Evolutionary conservation across 164 flowering plant genomes (phyloP).

Genomic region (Nymphaea thermarum): DNA sequence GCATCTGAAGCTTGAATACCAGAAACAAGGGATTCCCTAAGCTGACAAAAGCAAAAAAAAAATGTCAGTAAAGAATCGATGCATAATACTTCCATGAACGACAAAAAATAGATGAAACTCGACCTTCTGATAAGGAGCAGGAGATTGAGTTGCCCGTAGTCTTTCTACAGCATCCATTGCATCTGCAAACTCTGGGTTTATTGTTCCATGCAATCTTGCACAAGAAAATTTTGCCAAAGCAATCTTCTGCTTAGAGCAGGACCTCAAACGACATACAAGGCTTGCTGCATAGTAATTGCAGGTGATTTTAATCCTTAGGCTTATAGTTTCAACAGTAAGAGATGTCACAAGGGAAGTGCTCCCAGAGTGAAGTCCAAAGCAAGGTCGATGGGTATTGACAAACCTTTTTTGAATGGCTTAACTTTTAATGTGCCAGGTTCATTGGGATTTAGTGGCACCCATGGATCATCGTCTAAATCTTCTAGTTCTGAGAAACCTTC

Average conservation of each 20-base stretch:
- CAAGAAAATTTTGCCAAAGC: constrained; percentile 38
- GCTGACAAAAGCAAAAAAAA: constrained; percentile 37
- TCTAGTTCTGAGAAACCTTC: constrained; percentile 29
- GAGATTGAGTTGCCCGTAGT: constrained; percentile 24
- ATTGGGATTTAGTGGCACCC: constrained; percentile 96
- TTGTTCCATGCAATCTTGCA: constrained; percentile 51
- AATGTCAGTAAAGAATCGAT: constrained; percentile 1
- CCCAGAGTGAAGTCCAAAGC: too few relatives aligned
- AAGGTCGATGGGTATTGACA: too few relatives aligned
- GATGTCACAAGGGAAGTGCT: too few relatives aligned
- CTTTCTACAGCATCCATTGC: constrained; percentile 44
- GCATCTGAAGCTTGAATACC: constrained; percentile 21
- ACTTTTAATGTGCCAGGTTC: constrained; percentile 82
- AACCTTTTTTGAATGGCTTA: constrained; percentile 77
- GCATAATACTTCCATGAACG: background rate
- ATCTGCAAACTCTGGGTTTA: constrained; percentile 50
- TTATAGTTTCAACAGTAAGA: too few relatives aligned
- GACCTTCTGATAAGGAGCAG: constrained; percentile 74
- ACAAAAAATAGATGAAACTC: background rate
- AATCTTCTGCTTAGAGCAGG: background rate
- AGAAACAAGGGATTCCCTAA: constrained; percentile 50
- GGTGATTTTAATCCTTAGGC: too few relatives aligned
- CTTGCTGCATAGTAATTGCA: too few relatives aligned
- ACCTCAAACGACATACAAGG: background rate
- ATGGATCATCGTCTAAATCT: constrained; percentile 62